These are phyloP conservation scores for Diophrys sp. DNA, from an alignment of 73 alveolate species.

Conservation along the genomic window DNA sequence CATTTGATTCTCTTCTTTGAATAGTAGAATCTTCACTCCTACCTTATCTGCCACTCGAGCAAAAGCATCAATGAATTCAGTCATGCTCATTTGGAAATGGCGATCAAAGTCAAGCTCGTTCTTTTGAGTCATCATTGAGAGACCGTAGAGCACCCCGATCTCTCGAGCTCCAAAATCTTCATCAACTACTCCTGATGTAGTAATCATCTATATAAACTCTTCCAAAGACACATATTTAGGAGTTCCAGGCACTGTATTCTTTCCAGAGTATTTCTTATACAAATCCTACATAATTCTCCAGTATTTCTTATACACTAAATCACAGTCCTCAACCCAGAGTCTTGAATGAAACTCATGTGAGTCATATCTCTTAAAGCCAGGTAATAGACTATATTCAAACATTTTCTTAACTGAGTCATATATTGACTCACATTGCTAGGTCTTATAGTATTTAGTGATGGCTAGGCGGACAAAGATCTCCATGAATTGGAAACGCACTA, in stretches of 20 bases:
- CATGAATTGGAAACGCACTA: slow-evolving; percentile 50
- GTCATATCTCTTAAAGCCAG: slow-evolving; percentile 21
- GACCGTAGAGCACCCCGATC: slow-evolving; percentile 24
- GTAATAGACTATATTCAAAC: slow-evolving; percentile 29
- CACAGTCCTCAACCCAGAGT: slow-evolving; percentile 63
- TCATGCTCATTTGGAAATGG: slow-evolving; percentile 31
- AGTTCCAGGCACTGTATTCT: slow-evolving; percentile 39
- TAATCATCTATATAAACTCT: slow-evolving; percentile 39
- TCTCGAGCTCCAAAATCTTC: slow-evolving; percentile 52
- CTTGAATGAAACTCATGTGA: slow-evolving; percentile 32
- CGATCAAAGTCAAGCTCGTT: slow-evolving; percentile 40
- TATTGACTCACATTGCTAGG: slow-evolving; percentile 6
- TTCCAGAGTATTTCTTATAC: slow-evolving; percentile 40
- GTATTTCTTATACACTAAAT: slow-evolving; percentile 23
- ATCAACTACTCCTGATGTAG: slow-evolving; percentile 41
- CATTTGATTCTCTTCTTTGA: slow-evolving; percentile 5
- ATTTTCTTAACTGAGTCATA: slow-evolving; percentile 24
- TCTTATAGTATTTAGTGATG: slow-evolving; percentile 28
- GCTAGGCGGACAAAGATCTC: slow-evolving; percentile 48
- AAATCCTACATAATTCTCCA: slow-evolving; percentile 24
- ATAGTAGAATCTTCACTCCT: neutral
- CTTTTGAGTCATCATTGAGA: slow-evolving; percentile 48
- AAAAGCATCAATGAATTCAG: slow-evolving; percentile 50
- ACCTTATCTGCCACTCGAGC: slow-evolving; percentile 55
- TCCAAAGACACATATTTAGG: slow-evolving; percentile 42